Evolutionary conservation across 805 yeast species (phyloP).

Genomic region (Candida namnaoensis): DNA sequence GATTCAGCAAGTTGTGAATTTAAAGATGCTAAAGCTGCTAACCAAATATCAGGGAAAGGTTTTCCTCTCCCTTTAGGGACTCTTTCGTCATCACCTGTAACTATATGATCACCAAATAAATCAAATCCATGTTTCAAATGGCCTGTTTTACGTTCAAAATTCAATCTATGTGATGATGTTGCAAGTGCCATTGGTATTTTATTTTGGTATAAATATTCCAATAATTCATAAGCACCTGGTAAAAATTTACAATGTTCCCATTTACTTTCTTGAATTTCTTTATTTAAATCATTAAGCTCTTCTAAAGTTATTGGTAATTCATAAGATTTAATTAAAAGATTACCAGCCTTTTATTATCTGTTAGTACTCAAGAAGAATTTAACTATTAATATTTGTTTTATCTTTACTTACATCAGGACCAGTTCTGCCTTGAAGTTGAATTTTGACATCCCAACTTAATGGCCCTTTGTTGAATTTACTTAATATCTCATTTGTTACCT

Average conservation of each 20-base stretch:
- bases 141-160: constrained; percentile 63
- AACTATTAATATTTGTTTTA: too few relatives aligned
- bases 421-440: constrained; percentile 85
- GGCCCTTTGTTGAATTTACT: constrained; percentile 68
- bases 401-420: constrained; percentile 44
- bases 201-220: constrained; percentile 40
- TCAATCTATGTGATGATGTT: constrained; percentile 64
- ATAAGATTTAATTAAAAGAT: constrained; percentile 57
- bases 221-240: constrained; percentile 78
- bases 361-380: too few relatives aligned
- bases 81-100: constrained; percentile 85
- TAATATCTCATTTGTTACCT: constrained; percentile 59
- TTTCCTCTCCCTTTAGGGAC: constrained; percentile 84
- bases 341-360: constrained; percentile 27
- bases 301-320: constrained; percentile 60
- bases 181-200: constrained; percentile 82
- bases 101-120: constrained; percentile 55
- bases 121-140: constrained; percentile 60
- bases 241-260: constrained; percentile 65
- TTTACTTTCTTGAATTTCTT: constrained; percentile 35
- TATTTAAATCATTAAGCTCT: constrained; percentile 45
- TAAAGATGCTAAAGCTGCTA: constrained; percentile 61
- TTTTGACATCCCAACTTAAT: constrained; percentile 84
- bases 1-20: constrained; percentile 41
- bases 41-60: constrained; percentile 93